phyloP scores from a whole-genome alignment of 495 filamentous ascomycete species.

The Lepidopterella palustris region DNA sequence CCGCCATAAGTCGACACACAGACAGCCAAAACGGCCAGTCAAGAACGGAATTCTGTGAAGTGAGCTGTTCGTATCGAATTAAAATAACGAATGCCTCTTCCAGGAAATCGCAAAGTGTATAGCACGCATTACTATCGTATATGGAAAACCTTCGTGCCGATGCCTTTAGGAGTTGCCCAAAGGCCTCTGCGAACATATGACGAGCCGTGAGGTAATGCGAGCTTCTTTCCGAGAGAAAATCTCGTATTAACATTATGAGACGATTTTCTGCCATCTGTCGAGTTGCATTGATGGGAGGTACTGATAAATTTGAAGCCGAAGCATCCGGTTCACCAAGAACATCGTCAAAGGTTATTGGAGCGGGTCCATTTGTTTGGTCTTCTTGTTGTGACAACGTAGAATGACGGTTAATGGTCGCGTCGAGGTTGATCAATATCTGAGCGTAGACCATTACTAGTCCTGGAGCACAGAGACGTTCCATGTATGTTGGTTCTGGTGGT shows the following conservation, averaged over 20 bases:
- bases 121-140: slow-evolving; percentile 85
- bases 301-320: slow-evolving; percentile 57
- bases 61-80: slow-evolving; percentile 49
- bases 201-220: slow-evolving; percentile 44
- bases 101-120: slow-evolving; percentile 85
- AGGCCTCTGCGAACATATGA: slow-evolving; percentile 70
- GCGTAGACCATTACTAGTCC: slow-evolving; percentile 79
- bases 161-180: slow-evolving; percentile 65
- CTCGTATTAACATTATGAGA: slow-evolving; percentile 76
- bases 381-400: slow-evolving; percentile 41
- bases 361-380: slow-evolving; percentile 42
- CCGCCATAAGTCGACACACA: slow-evolving; percentile 74
- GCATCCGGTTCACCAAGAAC: slow-evolving; percentile 68
- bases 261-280: slow-evolving; percentile 89
- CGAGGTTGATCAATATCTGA: slow-evolving; percentile 74
- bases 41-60: slow-evolving; percentile 39
- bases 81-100: slow-evolving; percentile 67
- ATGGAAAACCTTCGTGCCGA: slow-evolving; percentile 68
- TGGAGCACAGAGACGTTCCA: slow-evolving; percentile 59
- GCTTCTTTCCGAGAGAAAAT: slow-evolving; percentile 70
- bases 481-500: slow-evolving; percentile 57
- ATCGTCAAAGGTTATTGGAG: slow-evolving; percentile 70
- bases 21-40: slow-evolving; percentile 91
- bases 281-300: slow-evolving; percentile 60
- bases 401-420: slow-evolving; percentile 75